These are phyloP conservation scores for Ogataea naganishii DNA, from an alignment of 805 yeast species.

Conservation along the genomic window DNA sequence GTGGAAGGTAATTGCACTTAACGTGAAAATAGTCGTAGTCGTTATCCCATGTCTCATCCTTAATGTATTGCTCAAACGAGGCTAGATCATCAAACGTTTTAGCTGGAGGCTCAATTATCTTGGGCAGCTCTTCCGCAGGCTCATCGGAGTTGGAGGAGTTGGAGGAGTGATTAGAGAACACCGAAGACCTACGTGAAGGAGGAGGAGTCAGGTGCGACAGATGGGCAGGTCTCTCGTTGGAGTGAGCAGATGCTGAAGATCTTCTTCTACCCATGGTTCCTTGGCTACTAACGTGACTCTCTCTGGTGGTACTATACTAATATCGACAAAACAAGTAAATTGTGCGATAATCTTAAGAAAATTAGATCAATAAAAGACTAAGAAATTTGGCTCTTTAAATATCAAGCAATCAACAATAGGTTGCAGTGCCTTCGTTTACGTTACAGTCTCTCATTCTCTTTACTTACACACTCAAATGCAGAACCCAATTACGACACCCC, in stretches of 20 bases:
- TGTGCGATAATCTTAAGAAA: no score
- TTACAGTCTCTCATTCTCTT: no score
- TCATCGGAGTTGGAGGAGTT: slow-evolving; percentile 3
- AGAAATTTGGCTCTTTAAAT: no score
- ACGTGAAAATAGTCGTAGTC: slow-evolving; percentile 15
- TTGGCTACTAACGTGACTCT: no score
- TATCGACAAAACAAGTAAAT: no score
- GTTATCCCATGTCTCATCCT: slow-evolving; percentile 39
- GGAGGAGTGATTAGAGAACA: slow-evolving; percentile 4
- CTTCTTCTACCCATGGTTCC: slow-evolving; percentile 13
- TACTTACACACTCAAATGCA: no score
- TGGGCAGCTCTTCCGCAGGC: slow-evolving; percentile 1
- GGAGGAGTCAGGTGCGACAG: slow-evolving; percentile 19
- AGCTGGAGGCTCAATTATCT: slow-evolving; percentile 13
- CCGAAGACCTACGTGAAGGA: slow-evolving; percentile 11
- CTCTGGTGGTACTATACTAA: no score
- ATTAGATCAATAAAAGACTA: no score
- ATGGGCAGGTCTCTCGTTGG: slow-evolving; percentile 21
- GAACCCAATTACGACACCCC: no score
- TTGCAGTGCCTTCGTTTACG: no score
- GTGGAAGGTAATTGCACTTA: slow-evolving; percentile 13
- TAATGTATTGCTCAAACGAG: slow-evolving; percentile 50
- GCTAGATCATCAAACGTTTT: slow-evolving; percentile 47
- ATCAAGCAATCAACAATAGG: no score
- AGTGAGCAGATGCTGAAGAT: slow-evolving; percentile 13